phyloP scores from a whole-genome alignment of 2,329 filamentous ascomycete genomes.

The Alternaria gansuensis region DNA sequence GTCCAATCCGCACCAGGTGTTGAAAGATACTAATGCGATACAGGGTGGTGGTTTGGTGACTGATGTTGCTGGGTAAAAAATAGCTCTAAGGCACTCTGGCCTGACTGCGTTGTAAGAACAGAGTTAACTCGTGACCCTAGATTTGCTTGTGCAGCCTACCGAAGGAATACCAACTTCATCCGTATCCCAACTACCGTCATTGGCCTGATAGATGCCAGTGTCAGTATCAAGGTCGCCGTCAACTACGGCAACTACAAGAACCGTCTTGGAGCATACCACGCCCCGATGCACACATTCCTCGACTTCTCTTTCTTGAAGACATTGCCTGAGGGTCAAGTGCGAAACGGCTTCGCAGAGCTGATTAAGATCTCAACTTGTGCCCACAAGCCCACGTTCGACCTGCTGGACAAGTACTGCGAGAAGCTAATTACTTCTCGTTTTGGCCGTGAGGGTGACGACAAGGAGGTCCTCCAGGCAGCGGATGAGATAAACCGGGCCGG shows the following conservation, averaged over 20 bases:
- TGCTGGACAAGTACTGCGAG: constrained; percentile 75
- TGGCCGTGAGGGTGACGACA: constrained; percentile 66
- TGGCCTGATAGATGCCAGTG: constrained; percentile 77
- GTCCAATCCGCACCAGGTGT: not conserved
- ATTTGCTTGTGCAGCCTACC: constrained; percentile 73
- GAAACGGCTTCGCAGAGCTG: constrained; percentile 77
- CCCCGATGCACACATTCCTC: constrained; percentile 75
- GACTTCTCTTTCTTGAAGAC: constrained; percentile 77
- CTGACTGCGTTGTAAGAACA: constrained; percentile 38
- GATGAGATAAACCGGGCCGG: constrained; percentile 74
- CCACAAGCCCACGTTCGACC: constrained; percentile 70
- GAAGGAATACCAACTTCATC: constrained; percentile 77
- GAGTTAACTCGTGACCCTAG: constrained; percentile 37
- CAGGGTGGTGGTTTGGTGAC: constrained; percentile 54
- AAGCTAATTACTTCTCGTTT: constrained; percentile 71
- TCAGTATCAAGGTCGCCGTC: constrained; percentile 80
- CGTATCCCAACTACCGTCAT: constrained; percentile 78
- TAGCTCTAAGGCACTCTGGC: constrained; percentile 61
- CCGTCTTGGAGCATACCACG: constrained; percentile 75
- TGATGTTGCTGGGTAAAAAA: constrained; percentile 70
- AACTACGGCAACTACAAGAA: constrained; percentile 83
- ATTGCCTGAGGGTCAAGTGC: constrained; percentile 71
- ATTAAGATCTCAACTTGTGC: constrained; percentile 80
- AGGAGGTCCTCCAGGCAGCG: constrained; percentile 68
- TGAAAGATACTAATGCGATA: constrained; percentile 21